Conservation (phyloP, 805 yeast genomes). For the Candida maris region DNA sequence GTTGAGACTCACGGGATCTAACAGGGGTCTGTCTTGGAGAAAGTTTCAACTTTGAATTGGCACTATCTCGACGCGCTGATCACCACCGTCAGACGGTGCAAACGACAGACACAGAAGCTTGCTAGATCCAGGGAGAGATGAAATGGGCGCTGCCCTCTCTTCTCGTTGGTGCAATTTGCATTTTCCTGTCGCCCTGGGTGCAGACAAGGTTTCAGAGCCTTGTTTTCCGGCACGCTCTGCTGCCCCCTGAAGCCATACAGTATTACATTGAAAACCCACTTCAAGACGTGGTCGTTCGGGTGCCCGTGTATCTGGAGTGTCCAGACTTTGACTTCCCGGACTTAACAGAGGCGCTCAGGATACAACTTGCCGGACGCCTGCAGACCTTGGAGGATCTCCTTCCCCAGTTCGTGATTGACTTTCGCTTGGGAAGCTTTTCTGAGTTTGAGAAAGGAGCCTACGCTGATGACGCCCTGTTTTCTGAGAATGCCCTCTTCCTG, state of each 20-base stretch:
- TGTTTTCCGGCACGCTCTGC: constrained; percentile 1
- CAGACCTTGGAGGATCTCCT: constrained; percentile 18
- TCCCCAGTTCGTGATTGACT: constrained; percentile 20
- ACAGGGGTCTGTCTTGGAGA: too few species aligned
- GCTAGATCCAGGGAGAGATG: too few species aligned
- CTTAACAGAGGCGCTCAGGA: constrained; percentile 50
- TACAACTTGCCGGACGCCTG: constrained; percentile 43
- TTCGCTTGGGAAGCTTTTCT: constrained; percentile 14
- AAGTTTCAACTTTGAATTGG: too few species aligned
- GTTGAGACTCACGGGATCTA: too few species aligned
- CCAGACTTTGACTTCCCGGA: constrained; percentile 63
- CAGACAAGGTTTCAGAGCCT: constrained; percentile 2
- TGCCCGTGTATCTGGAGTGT: constrained; percentile 41
- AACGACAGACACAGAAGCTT: too few species aligned
- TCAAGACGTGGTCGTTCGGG: constrained; percentile 38
- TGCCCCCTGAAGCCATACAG: constrained; percentile 14
- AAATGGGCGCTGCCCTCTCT: constrained; percentile 1
- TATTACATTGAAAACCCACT: constrained; percentile 34
- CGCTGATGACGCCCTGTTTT: constrained; percentile 6
- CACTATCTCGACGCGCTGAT: too few species aligned
- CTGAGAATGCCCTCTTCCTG: constrained; percentile 19
- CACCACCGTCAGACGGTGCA: too few species aligned
- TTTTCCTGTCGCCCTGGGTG: not conserved
- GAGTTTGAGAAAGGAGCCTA: constrained; percentile 4
- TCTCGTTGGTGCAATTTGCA: not conserved